Evolutionary conservation across 805 yeast genomes (phyloP).

Genomic region (Metschnikowia lachancei): DNA sequence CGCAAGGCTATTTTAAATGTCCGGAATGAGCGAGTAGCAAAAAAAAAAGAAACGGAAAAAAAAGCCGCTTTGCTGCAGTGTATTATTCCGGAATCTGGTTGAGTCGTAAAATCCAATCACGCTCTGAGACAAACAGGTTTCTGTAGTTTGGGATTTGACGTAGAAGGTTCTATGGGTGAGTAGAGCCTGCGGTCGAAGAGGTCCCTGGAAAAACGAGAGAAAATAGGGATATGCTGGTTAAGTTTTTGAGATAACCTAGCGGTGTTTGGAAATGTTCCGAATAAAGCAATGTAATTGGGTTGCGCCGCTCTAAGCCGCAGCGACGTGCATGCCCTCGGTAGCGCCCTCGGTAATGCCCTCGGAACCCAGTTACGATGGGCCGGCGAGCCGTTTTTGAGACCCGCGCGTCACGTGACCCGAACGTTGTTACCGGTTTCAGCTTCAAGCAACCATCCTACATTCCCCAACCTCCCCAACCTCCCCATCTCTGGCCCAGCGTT

Average conservation of each 20-base stretch:
- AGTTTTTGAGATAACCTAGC: not conserved
- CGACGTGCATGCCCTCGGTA: not conserved
- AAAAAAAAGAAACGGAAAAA: too few species aligned
- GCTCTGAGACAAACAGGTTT: too few species aligned
- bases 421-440: not conserved
- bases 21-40: too few species aligned
- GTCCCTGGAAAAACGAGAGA: not conserved
- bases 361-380: not conserved
- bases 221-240: not conserved
- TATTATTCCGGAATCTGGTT: too few species aligned
- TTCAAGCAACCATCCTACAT: not conserved
- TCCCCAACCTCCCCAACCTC: not conserved
- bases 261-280: conserved; percentile 3
- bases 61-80: too few species aligned
- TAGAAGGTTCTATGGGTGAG: too few species aligned
- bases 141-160: too few species aligned
- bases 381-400: not conserved
- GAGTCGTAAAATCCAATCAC: too few species aligned
- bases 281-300: conserved; percentile 3
- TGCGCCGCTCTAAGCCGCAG: not conserved
- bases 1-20: too few species aligned
- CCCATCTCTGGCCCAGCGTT: not conserved
- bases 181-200: too few species aligned
- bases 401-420: not conserved
- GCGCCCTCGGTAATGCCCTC: not conserved